Evolutionary conservation across 176 grass and related monocot species (phyloP), one percentile per base, ranked within the genome.

Genomic region (Phoenix dactylifera): DNA sequence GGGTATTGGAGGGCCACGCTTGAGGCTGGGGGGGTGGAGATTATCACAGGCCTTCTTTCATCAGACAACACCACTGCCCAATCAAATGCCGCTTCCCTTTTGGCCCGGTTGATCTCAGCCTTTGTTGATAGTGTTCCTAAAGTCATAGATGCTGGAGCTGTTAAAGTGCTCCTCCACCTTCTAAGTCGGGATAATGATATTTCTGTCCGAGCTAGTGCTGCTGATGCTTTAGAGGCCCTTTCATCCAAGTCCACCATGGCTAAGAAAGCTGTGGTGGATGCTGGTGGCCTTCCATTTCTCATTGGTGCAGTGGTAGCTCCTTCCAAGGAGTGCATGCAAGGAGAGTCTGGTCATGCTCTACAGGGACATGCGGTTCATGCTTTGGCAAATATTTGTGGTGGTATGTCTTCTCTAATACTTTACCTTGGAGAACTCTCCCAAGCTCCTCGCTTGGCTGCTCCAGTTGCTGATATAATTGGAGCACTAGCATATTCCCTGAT

Each of bases 221-320:
- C 83, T 72, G 92, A 96, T 88, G 92, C 92, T 83, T 85, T 90
- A 69, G 87, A 96, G 74, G 87, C 85, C 50, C 60, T 96, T 23
- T 88, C 87, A 62, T 95, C 73, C 44, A 96, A 88, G 60, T 96
- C 92, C 69, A 85, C 60, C 70, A 76, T 79, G 71, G 87, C 83
- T 80, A 96, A 85, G 75, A 90, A 96, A 81, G 83, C 87, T 71
- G 80, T 96, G 24, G 92, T 96, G 55, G 81, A 96, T 85, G 92
- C 87, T 24, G 92, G 92, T 26, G 92, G 92, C 44, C 60, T 96
- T 52, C 80, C 83, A 69, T 54, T 90, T 80, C 66, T 96, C 58
- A 96, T 96, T 80, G 78, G 92, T 80, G 84, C 92, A 65, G 74
- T 96, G 60, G 81, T 96, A 66, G 86, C 92, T 16, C 92, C 91